Evolutionary conservation across 2,329 filamentous ascomycete genomes (phyloP), one percentile per base, ranked within the genome.

Genomic region (Mollisiaceae sp.): DNA sequence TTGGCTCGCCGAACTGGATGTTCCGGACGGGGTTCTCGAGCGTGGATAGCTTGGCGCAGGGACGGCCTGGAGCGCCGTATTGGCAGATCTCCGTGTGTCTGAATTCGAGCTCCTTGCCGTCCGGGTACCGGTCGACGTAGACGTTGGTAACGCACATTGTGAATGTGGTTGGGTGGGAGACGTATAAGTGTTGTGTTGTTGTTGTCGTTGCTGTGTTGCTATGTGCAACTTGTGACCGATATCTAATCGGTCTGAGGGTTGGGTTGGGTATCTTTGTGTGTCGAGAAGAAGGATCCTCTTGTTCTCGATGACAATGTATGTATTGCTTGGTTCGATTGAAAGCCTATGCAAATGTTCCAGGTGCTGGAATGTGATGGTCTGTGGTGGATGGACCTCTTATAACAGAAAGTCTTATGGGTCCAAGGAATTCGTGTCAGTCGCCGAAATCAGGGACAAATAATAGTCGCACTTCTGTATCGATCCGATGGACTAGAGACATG

Each of bases 131-230:
- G 73, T 82, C 81, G 39, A 80, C 77, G 77, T 79, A 83, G 59
- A 82, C 68, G 71, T 83, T 78, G 66, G 79, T 81, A 67, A 79
- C 79, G 76, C 83, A 86, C 83, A 86, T 86, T 58, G 77, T 80
- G 78, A 73, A 71, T 70, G 74, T 73, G 65, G 68, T 54, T n/a
- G 8, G 18, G 52, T 14, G 36, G 2, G 52, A 66, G 67, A 70
- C 55, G 73, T 67, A 57, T 65, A 36, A 60, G 59, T 64, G 27
- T 32, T 32, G 27, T 32, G 27, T 32, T 32, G 3, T 32, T 32
- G 3, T 32, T 32, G 27, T 22, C 50, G 63, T 50, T 59, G 60
- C 60, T 36, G 63, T 24, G 57, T 43, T 39, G 45, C 9, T n/a
- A 50, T 50, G 14, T 32, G 12, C 22, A 54, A 9, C 12, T 32